Evolutionary conservation across 805 yeast species (phyloP), one percentile per base, ranked within the genome.

Genomic region (Kodamaea kaohsiungensis): DNA sequence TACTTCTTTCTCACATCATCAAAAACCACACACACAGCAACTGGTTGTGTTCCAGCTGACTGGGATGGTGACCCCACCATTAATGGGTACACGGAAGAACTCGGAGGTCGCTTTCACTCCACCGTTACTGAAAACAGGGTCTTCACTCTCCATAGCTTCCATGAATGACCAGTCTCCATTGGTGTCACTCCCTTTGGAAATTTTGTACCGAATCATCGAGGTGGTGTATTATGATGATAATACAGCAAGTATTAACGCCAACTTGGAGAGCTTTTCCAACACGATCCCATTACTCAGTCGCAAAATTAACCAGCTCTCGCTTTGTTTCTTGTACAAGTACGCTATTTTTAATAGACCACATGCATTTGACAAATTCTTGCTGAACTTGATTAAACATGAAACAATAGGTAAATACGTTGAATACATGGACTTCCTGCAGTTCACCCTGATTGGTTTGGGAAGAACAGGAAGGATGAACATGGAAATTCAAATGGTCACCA

Each of bases 401-500:
- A 70, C 75, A 43, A 70, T 86, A 48, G 86, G 87, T 15, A 81
- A 77, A 56, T 82, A 80, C 58, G 93, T 89, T 17, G 84, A 85
- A 61, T 84, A 86, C 51, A 80, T 92, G 61, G 97, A 91, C 72
- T 92, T 91, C 63, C 88, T 89, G 63, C 93, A 89, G 61, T 87
- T 91, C 69, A 91, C 97, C 1, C 86, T 93, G 0, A 85, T 92
- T 48, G 97, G 97, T 0, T 77, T 91, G 48, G 97, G 97, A 1
- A 77, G 97, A 59, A 88, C 97, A 0, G 90, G 89, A 9, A 81
- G 87, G 61, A 91, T 91, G 96, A 92, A 89, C 71, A 86, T 83
- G 68, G 96, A 89, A 69, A 91, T 91, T 61, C 96, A 91, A 69
- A 89, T 89, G 89, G 90, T 91, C 42, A 91, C 97, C 0, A 77